Conservation (phyloP, 768 basidiomycete species). For the Pleurotus giganteus region DNA sequence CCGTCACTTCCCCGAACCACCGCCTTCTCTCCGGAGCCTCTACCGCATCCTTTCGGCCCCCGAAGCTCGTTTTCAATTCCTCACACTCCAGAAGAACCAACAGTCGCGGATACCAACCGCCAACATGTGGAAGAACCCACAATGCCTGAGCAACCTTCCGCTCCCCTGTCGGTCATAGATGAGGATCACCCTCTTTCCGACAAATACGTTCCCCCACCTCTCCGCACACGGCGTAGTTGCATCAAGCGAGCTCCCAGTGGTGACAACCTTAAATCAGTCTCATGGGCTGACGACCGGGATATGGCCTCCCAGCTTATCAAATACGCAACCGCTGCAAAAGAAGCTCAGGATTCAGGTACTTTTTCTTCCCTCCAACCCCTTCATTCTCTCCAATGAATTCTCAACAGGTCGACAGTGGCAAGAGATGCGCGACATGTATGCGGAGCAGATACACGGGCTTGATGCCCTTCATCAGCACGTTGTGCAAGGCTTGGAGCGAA, state of each 20-base stretch:
- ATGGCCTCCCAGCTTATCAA: slow-evolving; percentile 55
- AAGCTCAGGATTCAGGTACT: slow-evolving; percentile 37
- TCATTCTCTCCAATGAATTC: slow-evolving; percentile 1
- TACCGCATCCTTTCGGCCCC: slow-evolving; percentile 3
- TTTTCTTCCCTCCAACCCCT: neutral
- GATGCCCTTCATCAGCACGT: slow-evolving; percentile 57
- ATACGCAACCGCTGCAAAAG: slow-evolving; percentile 36
- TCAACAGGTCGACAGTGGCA: slow-evolving; percentile 57
- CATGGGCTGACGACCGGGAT: slow-evolving; percentile 72
- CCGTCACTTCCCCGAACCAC: slow-evolving; percentile 4
- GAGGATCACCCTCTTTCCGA: neutral
- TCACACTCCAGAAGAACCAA: neutral
- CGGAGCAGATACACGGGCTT: slow-evolving; percentile 62
- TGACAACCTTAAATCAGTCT: slow-evolving; percentile 63
- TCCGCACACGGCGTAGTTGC: slow-evolving; percentile 57
- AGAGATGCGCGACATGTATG: slow-evolving; percentile 51
- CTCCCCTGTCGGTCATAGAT: neutral
- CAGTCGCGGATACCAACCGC: neutral
- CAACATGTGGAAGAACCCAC: neutral
- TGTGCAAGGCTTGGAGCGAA: slow-evolving; percentile 37
- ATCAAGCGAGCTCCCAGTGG: slow-evolving; percentile 58
- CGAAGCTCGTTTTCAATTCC: neutral
- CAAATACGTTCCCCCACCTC: slow-evolving; percentile 10
- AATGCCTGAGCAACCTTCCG: neutral
- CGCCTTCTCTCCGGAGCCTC: slow-evolving; percentile 1